These are phyloP conservation scores for Casaregolazyma lundiana DNA, from an alignment of 1,139 yeast genomes.

Conservation along the genomic window DNA sequence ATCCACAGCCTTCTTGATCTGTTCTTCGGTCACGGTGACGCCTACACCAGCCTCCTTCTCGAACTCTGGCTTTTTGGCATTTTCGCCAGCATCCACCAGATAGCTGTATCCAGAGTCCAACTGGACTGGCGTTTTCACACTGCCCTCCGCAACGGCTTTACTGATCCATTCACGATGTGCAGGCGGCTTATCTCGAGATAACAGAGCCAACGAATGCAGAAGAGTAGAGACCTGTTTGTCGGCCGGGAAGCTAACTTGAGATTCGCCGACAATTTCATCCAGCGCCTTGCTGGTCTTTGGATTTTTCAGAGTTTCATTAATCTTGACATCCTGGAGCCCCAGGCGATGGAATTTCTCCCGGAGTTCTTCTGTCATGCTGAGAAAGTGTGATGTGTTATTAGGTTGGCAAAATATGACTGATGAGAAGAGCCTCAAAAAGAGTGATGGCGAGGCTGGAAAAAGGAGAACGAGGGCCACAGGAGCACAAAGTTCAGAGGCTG, in stretches of 20 bases:
- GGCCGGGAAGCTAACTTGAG: slow-evolving; percentile 38
- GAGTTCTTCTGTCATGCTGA: slow-evolving; percentile 31
- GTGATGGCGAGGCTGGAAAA: background rate
- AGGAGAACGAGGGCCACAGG: background rate
- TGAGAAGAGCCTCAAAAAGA: background rate
- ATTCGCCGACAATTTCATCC: slow-evolving; percentile 43
- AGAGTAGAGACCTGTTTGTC: slow-evolving; percentile 42
- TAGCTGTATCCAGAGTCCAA: slow-evolving; percentile 78
- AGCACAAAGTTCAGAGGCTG: background rate
- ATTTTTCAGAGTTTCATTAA: slow-evolving; percentile 69
- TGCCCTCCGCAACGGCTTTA: slow-evolving; percentile 59
- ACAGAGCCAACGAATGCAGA: slow-evolving; percentile 70
- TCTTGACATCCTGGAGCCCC: slow-evolving; percentile 47
- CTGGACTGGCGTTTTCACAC: slow-evolving; percentile 64
- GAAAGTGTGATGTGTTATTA: slow-evolving; percentile 1
- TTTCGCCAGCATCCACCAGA: slow-evolving; percentile 41
- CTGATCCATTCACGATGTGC: slow-evolving; percentile 48
- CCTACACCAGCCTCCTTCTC: slow-evolving; percentile 79
- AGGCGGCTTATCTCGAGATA: slow-evolving; percentile 27
- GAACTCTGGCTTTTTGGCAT: slow-evolving; percentile 44
- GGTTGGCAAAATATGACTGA: background rate
- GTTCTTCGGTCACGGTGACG: slow-evolving; percentile 58
- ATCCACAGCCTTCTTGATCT: slow-evolving; percentile 55
- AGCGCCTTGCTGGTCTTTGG: slow-evolving; percentile 75
- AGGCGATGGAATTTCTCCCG: slow-evolving; percentile 48